Evolutionary conservation across 768 basidiomycete species (phyloP).

Genomic region (Rhodotorula graminis): DNA sequence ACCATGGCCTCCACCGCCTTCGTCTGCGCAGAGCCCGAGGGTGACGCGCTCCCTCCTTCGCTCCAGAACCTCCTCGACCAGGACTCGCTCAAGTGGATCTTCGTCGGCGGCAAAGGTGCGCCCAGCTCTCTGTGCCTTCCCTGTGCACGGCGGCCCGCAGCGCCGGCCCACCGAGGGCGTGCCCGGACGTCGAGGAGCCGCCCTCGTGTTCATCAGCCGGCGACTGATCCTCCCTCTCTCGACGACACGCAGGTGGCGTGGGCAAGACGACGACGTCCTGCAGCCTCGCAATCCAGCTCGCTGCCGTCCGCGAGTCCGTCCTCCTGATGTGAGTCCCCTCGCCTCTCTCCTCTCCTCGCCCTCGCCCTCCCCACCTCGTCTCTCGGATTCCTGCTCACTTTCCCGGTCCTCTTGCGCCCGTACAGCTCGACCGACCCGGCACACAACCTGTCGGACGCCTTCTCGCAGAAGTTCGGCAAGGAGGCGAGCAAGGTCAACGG

Average conservation of each 20-base stretch:
- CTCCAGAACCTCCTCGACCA: slow-evolving; percentile 94
- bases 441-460: slow-evolving; percentile 96
- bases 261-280: slow-evolving; percentile 99
- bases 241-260: background rate
- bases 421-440: slow-evolving; percentile 87
- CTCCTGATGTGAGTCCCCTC: slow-evolving; percentile 67
- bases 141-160: too few species aligned
- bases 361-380: background rate
- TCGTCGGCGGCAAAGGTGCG: slow-evolving; percentile 99
- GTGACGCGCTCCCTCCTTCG: slow-evolving; percentile 70
- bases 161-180: too few species aligned
- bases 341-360: background rate
- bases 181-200: too few species aligned
- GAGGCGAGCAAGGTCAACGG: slow-evolving; percentile 96
- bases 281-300: slow-evolving; percentile 93
- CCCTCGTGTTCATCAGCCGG: too few species aligned
- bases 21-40: slow-evolving; percentile 40
- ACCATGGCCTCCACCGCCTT: slow-evolving; percentile 14
- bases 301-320: slow-evolving; percentile 85
- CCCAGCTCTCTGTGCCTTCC: slow-evolving; percentile 49
- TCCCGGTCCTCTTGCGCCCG: background rate
- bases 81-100: slow-evolving; percentile 82
- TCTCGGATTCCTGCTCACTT: background rate
- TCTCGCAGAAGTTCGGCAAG: slow-evolving; percentile 98
- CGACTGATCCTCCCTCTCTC: background rate